phyloP scores from a whole-genome alignment of 768 basidiomycete species.

The Rhodotorula diobovata region DNA sequence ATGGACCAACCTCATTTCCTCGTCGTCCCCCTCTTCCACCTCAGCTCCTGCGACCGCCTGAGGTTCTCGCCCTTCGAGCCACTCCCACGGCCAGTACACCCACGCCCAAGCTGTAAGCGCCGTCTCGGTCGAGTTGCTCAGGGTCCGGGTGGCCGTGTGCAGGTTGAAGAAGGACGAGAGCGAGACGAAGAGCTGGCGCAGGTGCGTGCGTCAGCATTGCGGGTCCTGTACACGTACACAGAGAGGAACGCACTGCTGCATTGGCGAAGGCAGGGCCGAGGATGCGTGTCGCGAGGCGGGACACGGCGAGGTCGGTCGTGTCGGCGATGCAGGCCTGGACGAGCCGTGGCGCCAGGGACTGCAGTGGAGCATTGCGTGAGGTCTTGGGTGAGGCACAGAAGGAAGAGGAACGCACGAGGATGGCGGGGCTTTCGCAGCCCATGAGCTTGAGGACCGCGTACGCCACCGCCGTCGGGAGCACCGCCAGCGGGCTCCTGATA shows the following conservation, averaged over 20 bases:
- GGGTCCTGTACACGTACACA: background rate
- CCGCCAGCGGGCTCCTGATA: slow-evolving; percentile 41
- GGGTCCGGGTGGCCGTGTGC: slow-evolving; percentile 73
- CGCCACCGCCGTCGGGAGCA: slow-evolving; percentile 55
- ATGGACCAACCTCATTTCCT: background rate
- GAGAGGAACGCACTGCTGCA: slow-evolving; percentile 58
- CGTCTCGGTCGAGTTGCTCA: slow-evolving; percentile 91
- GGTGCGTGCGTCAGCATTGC: background rate
- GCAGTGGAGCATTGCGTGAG: background rate
- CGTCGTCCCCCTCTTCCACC: background rate
- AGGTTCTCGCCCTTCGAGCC: background rate
- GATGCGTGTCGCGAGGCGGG: slow-evolving; percentile 54
- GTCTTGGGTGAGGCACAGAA: background rate
- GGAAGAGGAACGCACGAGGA: slow-evolving; percentile 59
- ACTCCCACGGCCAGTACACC: slow-evolving; percentile 57
- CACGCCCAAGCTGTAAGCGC: slow-evolving; percentile 75
- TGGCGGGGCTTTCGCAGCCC: slow-evolving; percentile 55
- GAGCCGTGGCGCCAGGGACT: slow-evolving; percentile 66
- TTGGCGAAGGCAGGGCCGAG: slow-evolving; percentile 59
- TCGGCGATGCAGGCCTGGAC: slow-evolving; percentile 54
- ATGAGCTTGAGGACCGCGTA: slow-evolving; percentile 65
- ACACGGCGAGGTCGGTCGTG: slow-evolving; percentile 61
- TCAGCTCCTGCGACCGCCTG: background rate
- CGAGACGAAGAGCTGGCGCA: slow-evolving; percentile 52
- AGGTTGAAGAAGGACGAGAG: slow-evolving; percentile 86